A percentile compares a stretch with the other conserved stretches of the same genome.
phyloP scores from a whole-genome alignment of 192 early-diverging fungal species.

The Coemansia guatemalensis region DNA sequence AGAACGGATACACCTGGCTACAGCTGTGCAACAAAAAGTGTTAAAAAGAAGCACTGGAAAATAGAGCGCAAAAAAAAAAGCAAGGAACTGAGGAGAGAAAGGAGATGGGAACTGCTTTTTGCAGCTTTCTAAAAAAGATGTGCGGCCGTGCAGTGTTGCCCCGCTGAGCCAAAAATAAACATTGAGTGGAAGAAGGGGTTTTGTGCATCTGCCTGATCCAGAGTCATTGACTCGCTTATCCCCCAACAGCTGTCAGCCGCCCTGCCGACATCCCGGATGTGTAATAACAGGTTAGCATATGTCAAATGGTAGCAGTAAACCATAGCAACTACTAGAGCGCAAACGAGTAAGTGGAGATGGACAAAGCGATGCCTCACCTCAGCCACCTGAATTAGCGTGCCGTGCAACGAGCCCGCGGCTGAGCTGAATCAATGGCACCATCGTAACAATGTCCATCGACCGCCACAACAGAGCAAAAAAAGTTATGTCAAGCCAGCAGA shows the following conservation, averaged over 20 bases:
- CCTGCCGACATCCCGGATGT: not conserved
- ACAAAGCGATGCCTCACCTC: not conserved
- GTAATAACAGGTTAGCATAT: not conserved
- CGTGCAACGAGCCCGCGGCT: not conserved
- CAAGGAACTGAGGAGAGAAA: constrained; percentile 3
- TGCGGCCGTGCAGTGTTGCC: not conserved
- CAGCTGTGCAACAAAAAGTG: not conserved
- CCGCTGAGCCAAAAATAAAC: not conserved
- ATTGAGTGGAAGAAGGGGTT: not conserved
- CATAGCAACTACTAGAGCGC: too few species aligned
- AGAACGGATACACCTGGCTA: not conserved
- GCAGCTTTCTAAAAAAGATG: not conserved
- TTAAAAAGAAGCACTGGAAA: not conserved
- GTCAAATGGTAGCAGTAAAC: too few species aligned
- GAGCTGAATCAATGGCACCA: not conserved
- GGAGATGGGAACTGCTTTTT: constrained; percentile 4
- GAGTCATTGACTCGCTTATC: not conserved
- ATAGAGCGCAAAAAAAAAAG: constrained; percentile 5
- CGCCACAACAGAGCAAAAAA: not conserved
- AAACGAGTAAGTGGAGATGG: too few species aligned
- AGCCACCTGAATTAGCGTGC: not conserved
- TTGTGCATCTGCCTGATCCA: not conserved
- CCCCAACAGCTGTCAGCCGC: not conserved
- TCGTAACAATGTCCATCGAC: not conserved
- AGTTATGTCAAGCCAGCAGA: not conserved